phyloP scores from a whole-genome alignment of 257 asterid species.

The Nicotiana tomentosiformis region DNA sequence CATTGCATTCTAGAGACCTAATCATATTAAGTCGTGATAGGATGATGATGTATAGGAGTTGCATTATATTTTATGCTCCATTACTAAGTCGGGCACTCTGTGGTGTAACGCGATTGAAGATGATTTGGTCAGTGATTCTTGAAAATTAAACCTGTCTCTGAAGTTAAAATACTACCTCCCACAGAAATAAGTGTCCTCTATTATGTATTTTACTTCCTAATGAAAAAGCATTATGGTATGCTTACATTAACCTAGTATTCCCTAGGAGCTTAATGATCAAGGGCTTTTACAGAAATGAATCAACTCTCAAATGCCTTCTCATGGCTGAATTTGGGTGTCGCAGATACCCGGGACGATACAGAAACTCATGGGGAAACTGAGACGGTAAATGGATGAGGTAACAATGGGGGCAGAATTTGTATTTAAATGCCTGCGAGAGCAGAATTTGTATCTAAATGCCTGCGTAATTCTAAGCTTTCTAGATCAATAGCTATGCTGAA shows the following conservation, averaged over 20 bases:
- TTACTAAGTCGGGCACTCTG: neutral
- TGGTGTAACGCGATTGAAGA: neutral
- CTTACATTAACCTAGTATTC: neutral
- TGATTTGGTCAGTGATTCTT: neutral
- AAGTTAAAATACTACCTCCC: neutral
- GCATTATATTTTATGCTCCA: neutral
- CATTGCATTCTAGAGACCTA: neutral
- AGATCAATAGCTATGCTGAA: neutral
- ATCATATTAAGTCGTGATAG: neutral
- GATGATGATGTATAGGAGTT: neutral
- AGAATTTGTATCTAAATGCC: neutral
- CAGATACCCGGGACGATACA: slow-evolving; percentile 27
- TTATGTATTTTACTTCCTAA: no score
- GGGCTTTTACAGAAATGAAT: slow-evolving; percentile 39
- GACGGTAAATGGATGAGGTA: slow-evolving; percentile 20
- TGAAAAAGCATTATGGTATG: neutral
- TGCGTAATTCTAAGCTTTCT: neutral
- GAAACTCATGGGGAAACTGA: slow-evolving; percentile 16
- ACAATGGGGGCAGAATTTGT: no score
- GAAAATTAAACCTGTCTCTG: neutral
- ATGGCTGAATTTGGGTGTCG: slow-evolving; percentile 52
- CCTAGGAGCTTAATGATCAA: slow-evolving; percentile 21
- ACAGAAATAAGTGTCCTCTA: no score
- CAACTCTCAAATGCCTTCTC: slow-evolving; percentile 58
- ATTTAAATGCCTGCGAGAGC: no score